Evolutionary conservation across 140 eudicot species (phyloP), one percentile per base, ranked within the genome.

Genomic region (Oenanthe javanica): DNA sequence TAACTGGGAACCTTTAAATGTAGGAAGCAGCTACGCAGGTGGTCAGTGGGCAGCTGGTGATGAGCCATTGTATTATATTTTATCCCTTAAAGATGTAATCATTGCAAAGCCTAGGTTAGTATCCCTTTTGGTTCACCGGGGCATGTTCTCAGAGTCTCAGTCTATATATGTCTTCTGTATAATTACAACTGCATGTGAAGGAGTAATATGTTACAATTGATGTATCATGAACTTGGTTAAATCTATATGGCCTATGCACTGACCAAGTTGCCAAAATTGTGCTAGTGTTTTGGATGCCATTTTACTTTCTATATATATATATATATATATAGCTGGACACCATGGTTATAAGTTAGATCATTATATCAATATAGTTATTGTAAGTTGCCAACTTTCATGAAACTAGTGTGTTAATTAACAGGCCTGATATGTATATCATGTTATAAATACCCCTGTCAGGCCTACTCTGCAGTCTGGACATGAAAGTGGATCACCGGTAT

Each of bases 1-100:
- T 82, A 72, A 77, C 75, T 82, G 86, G 79, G 81, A 6, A 10
- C 81, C 43, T 83, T 77, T 81, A 83, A 79, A 72, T 86, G 85
- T 79, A 94, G 98, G 98, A 78, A 94, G 98, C 95, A 94, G 97
- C 91, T 94, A 92, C 82, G 93, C 92, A 51, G 97, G 97, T 81
- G 96, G 98, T 80, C 98, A 93, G 84, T 94, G 98, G 98, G 92
- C 97, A 48, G 97, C 97, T 82, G 98, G 98, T 80, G 97, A 94
- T 83, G 98, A 94, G 82, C 98, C 98, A 46, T 83, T 90, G 72
- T 94, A 94, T 81, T 94, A 94, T 86, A 91, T 94, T 83, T 95
- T 94, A 50, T 94, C 98, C 70, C 97, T 97, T 69, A 94, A 94
- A 89, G 98, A 94, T 79, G 97, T 94, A 75, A 94, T 94, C 47